A percentile compares a stretch with the other conserved stretches of the same genome.
These are phyloP conservation scores for Circinella umbellata DNA, from an alignment of 371 early-diverging fungal genomes.

Conservation along the genomic window DNA sequence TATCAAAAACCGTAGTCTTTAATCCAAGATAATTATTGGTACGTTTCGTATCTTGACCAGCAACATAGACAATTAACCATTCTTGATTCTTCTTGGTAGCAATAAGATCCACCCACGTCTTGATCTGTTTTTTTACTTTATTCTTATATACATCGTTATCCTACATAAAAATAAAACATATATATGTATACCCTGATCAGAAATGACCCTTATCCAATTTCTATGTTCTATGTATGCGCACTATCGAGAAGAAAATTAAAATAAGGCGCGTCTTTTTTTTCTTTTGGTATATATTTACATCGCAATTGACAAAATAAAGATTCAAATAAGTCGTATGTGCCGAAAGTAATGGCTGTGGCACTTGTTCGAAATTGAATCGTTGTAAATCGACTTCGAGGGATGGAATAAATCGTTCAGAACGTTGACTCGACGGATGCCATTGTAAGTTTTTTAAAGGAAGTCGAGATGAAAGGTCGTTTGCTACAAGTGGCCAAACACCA, in stretches of 20 bases:
- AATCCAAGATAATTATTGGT: constrained; percentile 68
- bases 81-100: constrained; percentile 85
- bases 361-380: constrained; percentile 60
- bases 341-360: constrained; percentile 61
- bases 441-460: constrained; percentile 85
- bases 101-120: constrained; percentile 83
- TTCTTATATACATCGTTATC: constrained; percentile 87
- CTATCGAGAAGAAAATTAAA: too few species aligned
- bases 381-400: constrained; percentile 74
- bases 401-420: constrained; percentile 62
- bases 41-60: constrained; percentile 67
- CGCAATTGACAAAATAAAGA: constrained; percentile 82
- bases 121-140: constrained; percentile 73
- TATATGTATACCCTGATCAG: too few species aligned
- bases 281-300: constrained; percentile 62
- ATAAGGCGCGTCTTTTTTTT: constrained; percentile 17
- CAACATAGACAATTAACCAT: constrained; percentile 90
- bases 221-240: too few species aligned
- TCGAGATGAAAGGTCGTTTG: constrained; percentile 69
- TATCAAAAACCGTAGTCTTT: constrained; percentile 81
- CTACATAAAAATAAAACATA: constrained; percentile 37
- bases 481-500: constrained; percentile 78
- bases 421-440: constrained; percentile 82
- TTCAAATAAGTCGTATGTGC: constrained; percentile 77
- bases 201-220: too few species aligned